Evolutionary conservation across 2,329 filamentous ascomycete genomes (phyloP), one percentile per base, ranked within the genome.

Genomic region (Aspergillus latus): DNA sequence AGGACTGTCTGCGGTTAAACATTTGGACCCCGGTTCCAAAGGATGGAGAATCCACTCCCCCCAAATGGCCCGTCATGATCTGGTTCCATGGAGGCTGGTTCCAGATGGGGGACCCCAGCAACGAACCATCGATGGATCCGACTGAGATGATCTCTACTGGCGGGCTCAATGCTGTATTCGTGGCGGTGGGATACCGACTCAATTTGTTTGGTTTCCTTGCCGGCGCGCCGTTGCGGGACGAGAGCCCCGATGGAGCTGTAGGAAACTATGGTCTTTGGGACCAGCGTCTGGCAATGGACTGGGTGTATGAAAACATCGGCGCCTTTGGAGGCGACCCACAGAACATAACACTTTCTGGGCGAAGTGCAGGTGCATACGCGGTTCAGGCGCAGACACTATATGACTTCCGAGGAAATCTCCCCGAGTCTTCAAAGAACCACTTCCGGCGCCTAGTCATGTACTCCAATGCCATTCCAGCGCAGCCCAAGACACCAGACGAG

Each of bases 1-100:
- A 82, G 57, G 80, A 82, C 62, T 82, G 80, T 47, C 66, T 82
- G 40, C 75, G 75, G 37, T 68, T 78, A 44, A 82, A 82, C 53
- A 73, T 82, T 56, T 82, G 77, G 77, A 74, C 74, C 0, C 79
- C 79, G 0, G 70, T 73, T 3, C 40, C 64, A 29, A 46, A 62
- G 2, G 49, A 61, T 5, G 26, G 29, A 10, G 36, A 52, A 0
- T 51, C 61, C 3, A 42, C 21, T 21, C 21, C 58, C 7, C 54
- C 52, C 28, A 69, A 65, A 50, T 72, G 68, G 67, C 69, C 69
- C 0, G 69, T 72, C 5, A 64, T 72, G 47, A 62, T 71, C 50
- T 66, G 66, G 62, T 67, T 72, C 32, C 70, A 66, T 57, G 79
- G 79, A 8, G 79, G 80, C 0, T 80, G 77, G 76, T 78, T 80